phyloP scores from a whole-genome alignment of 2,329 filamentous ascomycete species.

The Bretziella fagacearum region DNA sequence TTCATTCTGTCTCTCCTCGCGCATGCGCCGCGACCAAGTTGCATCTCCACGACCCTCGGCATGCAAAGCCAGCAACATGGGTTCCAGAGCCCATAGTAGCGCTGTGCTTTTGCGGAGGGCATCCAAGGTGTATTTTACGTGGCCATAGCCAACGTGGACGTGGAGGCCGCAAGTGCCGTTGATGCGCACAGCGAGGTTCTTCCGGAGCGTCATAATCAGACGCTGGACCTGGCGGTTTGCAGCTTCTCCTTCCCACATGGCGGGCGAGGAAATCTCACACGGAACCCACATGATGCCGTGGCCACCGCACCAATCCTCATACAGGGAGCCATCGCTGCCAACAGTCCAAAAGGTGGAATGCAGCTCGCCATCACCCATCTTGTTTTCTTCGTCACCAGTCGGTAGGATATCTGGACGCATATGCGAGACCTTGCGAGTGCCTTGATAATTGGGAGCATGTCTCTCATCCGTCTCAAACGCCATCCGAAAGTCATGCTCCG shows the following conservation, averaged over 20 bases:
- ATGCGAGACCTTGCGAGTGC: not conserved
- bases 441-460: not conserved
- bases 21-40: not conserved
- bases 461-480: not conserved
- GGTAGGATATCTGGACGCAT: not conserved
- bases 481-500: not conserved
- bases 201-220: constrained; percentile 21
- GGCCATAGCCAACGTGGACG: constrained; percentile 24
- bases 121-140: constrained; percentile 19
- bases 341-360: constrained; percentile 4
- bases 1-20: not conserved
- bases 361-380: not conserved
- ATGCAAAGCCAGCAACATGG: constrained; percentile 23
- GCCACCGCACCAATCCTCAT: not conserved
- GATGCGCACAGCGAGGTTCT: constrained; percentile 20
- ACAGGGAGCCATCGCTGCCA: not conserved
- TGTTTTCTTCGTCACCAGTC: not conserved
- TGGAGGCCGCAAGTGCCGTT: constrained; percentile 23
- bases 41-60: not conserved
- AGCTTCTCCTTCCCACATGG: constrained; percentile 20
- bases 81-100: constrained; percentile 24
- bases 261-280: constrained; percentile 23
- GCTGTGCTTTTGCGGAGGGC: constrained; percentile 20
- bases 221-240: constrained; percentile 20
- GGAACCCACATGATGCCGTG: constrained; percentile 15